These are phyloP conservation scores for Scutellaria minor DNA, from an alignment of 257 asterid genomes.

Conservation along the genomic window DNA sequence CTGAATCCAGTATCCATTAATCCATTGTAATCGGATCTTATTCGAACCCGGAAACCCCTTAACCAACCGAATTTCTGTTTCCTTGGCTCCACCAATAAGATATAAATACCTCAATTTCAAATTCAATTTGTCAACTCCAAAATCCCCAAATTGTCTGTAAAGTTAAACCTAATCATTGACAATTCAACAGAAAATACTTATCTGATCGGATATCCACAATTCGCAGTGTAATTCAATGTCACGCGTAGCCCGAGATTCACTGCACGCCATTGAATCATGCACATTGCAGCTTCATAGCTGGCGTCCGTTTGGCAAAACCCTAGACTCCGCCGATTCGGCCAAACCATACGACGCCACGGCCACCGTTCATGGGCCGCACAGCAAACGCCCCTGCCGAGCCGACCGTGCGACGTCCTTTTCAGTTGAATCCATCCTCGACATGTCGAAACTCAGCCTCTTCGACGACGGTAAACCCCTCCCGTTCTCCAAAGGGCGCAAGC, in stretches of 20 bases:
- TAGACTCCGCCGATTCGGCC: slow-evolving; percentile 65
- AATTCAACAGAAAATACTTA: too few relatives aligned
- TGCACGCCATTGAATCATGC: slow-evolving; percentile 72
- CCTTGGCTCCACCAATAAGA: too few relatives aligned
- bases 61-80: too few relatives aligned
- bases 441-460: slow-evolving; percentile 80
- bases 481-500: slow-evolving; percentile 50
- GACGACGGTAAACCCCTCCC: slow-evolving; percentile 65
- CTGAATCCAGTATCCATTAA: background rate
- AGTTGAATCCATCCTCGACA: slow-evolving; percentile 73
- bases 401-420: slow-evolving; percentile 82
- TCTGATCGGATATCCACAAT: too few relatives aligned
- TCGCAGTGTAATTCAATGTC: slow-evolving; percentile 47
- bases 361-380: slow-evolving; percentile 48
- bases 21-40: background rate
- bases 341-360: slow-evolving; percentile 16
- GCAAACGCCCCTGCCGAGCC: slow-evolving; percentile 85
- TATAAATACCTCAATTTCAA: too few relatives aligned
- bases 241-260: slow-evolving; percentile 57
- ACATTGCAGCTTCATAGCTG: slow-evolving; percentile 56
- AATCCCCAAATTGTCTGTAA: too few relatives aligned
- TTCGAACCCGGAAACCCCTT: too few relatives aligned
- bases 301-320: slow-evolving; percentile 55
- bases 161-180: too few relatives aligned
- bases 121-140: too few relatives aligned